Percentiles rank a stretch among this genome's conserved stretches.
phyloP scores from a whole-genome alignment of 2,329 filamentous ascomycete genomes.

The Magnaporthales sp. region DNA sequence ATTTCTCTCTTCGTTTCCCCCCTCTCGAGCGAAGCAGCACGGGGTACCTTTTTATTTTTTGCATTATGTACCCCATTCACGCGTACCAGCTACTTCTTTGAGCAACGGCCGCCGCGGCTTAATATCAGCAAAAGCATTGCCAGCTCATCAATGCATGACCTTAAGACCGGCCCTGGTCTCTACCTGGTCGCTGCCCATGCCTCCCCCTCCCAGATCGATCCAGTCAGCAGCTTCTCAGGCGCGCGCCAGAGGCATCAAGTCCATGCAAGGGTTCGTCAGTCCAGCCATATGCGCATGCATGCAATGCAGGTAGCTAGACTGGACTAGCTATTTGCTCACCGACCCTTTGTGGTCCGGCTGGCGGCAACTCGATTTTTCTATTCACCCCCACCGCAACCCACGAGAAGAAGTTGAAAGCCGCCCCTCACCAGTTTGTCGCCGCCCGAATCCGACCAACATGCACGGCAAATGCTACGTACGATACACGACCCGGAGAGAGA shows the following conservation, averaged over 20 bases:
- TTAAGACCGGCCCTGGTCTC: slow-evolving; percentile 28
- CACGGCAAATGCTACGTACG: background rate
- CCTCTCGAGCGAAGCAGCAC: background rate
- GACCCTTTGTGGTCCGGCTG: slow-evolving; percentile 27
- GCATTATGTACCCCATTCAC: background rate
- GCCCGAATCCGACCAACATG: background rate
- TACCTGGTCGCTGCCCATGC: slow-evolving; percentile 22
- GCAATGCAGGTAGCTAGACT: slow-evolving; percentile 20
- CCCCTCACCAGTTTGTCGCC: background rate
- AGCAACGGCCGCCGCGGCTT: slow-evolving; percentile 15
- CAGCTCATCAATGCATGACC: slow-evolving; percentile 72
- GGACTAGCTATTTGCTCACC: slow-evolving; percentile 23
- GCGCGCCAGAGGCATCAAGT: slow-evolving; percentile 7
- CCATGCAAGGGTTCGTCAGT: slow-evolving; percentile 22
- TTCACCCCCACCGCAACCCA: slow-evolving; percentile 6
- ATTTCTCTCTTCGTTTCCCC: background rate
- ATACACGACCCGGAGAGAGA: background rate
- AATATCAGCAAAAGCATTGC: slow-evolving; percentile 53
- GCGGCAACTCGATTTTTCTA: slow-evolving; percentile 19
- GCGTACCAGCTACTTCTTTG: slow-evolving; percentile 18
- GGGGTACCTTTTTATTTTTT: background rate
- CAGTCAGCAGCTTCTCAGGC: background rate
- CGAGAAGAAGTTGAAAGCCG: background rate
- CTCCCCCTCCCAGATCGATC: slow-evolving; percentile 13
- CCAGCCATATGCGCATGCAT: slow-evolving; percentile 30